Evolutionary conservation across 1,284 basidiomycete species (phyloP).

Genomic region (Moesziomyces antarcticus): DNA sequence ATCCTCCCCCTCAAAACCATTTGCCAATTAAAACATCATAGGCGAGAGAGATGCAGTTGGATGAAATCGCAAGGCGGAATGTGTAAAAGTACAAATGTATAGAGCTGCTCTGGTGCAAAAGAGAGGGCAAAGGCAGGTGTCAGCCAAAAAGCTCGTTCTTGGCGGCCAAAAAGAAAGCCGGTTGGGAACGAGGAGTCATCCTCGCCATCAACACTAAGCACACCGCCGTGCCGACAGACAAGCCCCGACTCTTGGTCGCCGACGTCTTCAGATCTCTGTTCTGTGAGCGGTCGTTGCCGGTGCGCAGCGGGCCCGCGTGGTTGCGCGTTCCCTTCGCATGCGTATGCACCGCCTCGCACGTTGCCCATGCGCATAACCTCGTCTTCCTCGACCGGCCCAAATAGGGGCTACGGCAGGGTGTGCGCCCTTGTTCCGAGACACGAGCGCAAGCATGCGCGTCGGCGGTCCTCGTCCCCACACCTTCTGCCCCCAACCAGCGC

Average conservation of each 20-base stretch:
- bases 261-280: constrained; percentile 53
- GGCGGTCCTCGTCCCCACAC: constrained; percentile 19
- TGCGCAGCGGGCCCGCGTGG: constrained; percentile 35
- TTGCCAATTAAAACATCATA: no score
- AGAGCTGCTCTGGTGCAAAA: neutral
- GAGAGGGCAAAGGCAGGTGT: neutral
- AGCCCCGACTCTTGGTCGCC: constrained; percentile 1
- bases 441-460: neutral
- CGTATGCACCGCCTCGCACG: constrained; percentile 21
- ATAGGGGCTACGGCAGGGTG: neutral
- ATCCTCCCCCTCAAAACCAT: no score
- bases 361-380: constrained; percentile 1
- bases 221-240: neutral
- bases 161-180: no score
- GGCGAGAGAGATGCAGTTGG: neutral
- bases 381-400: neutral
- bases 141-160: neutral
- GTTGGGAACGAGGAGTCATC: constrained; percentile 3
- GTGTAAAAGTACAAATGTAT: constrained; percentile 14
- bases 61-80: neutral
- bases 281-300: constrained; percentile 4
- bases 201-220: neutral
- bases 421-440: constrained; percentile 31
- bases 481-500: no score
- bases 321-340: constrained; percentile 21